Evolutionary conservation across 2,329 filamentous ascomycete species (phyloP), one percentile per base, ranked within the genome.

Genomic region (Hirsutella thompsonii): DNA sequence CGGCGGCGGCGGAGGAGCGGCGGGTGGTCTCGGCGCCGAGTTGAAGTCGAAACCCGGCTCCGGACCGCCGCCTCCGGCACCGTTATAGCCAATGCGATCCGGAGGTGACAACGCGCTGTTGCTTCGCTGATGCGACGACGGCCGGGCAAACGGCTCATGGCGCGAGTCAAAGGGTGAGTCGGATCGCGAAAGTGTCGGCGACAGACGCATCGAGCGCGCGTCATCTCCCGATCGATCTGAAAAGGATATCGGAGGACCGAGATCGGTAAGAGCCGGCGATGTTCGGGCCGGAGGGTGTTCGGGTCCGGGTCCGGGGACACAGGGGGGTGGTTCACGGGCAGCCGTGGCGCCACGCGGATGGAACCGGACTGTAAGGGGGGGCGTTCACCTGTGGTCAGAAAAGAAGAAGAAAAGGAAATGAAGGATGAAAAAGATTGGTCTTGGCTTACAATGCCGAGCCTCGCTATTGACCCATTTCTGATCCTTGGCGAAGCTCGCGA

Each of bases 391-490:
- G 23, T 11, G 38, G 2, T 20, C 13, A 18, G 20, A 4, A 8
- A 28, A n/a, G 36, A 16, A 21, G 11, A 10, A 4, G 5, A 28
- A n/a, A 21, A 16, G 36, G 11, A 10, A 23, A 35, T n/a, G 20
- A 20, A 18, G 10, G 29, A 20, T 10, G 16, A 10, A 20, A 9
- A 8, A 21, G 20, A 13, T 3, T 8, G 8, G 6, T 14, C 14
- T 4, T 0, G 3, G 48, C 59, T 41, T 42, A 63, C 61, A 62
- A 26, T 61, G 51, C 37, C 49, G 52, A 1, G 57, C 54, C 23
- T 56, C 52, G 34, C 55, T 60, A 8, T 55, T 58, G 8, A 62
- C 59, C 61, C 59, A 62, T 42, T 56, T 52, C 46, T 63, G 60
- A 39, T 58, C 51, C 4, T 52, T 53, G 37, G 58, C 53, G 34